Evolutionary conservation across 1,284 basidiomycete species (phyloP).

Genomic region (Microbotryum lychnidis-dioicae): DNA sequence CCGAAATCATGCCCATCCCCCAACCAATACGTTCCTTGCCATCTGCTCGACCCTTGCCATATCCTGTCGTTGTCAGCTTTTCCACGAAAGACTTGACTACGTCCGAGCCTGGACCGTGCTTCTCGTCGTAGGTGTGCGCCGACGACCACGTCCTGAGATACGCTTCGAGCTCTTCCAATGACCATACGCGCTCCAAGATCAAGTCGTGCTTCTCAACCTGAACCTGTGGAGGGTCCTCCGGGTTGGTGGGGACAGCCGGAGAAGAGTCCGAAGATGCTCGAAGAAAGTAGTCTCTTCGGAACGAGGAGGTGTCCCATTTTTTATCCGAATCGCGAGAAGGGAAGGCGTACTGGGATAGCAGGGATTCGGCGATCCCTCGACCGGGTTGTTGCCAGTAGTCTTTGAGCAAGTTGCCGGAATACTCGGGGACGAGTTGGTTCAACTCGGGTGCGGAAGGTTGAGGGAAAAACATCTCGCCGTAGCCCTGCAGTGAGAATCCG

Average conservation of each 20-base stretch:
- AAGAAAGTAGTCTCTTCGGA: constrained; percentile 11
- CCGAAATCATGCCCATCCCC: too few relatives aligned
- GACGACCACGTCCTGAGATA: constrained; percentile 68
- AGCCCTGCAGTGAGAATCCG: constrained; percentile 48
- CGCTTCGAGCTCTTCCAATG: constrained; percentile 55
- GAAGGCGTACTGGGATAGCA: constrained; percentile 60
- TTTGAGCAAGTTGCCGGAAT: constrained; percentile 54
- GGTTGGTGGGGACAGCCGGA: neutral
- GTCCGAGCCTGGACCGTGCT: constrained; percentile 40
- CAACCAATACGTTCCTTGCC: too few relatives aligned
- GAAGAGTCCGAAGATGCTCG: neutral
- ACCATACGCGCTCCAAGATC: constrained; percentile 55
- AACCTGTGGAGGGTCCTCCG: neutral
- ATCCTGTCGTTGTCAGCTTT: too few relatives aligned
- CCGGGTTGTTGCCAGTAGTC: constrained; percentile 78
- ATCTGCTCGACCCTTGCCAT: too few relatives aligned
- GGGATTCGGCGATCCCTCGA: constrained; percentile 61
- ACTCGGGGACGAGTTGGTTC: constrained; percentile 54
- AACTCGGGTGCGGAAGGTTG: constrained; percentile 48
- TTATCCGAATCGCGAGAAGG: constrained; percentile 46
- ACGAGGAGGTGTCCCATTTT: constrained; percentile 39
- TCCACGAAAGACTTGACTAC: constrained; percentile 1
- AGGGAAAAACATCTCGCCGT: constrained; percentile 66
- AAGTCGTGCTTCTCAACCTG: constrained; percentile 40
- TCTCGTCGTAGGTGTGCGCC: constrained; percentile 60